These are phyloP conservation scores for Quercus engelmannii DNA, from an alignment of 306 rosid genomes.

Conservation along the genomic window DNA sequence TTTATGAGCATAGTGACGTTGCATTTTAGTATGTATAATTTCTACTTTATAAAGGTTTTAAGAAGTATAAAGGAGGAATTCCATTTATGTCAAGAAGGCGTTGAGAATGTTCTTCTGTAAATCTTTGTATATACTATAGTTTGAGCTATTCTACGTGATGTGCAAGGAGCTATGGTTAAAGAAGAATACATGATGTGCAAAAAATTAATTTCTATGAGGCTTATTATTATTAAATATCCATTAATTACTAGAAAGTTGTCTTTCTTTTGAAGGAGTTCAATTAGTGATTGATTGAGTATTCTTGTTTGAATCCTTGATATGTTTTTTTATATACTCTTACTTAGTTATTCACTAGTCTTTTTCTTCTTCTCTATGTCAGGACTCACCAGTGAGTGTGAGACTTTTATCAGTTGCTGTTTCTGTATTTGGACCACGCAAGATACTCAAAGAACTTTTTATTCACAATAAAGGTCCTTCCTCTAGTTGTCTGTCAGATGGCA, in stretches of 20 bases:
- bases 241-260: neutral
- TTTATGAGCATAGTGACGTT: neutral
- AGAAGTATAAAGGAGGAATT: neutral
- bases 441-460: conserved; percentile 54
- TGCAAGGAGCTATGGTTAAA: neutral
- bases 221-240: neutral
- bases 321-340: neutral
- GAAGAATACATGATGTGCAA: neutral
- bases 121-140: neutral
- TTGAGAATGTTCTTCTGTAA: neutral
- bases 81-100: neutral
- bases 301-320: neutral
- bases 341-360: neutral
- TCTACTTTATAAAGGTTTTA: neutral
- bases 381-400: conserved; percentile 61
- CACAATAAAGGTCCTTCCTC: conserved; percentile 30
- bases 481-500: conserved; percentile 29
- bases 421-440: conserved; percentile 75
- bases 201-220: neutral
- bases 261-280: neutral
- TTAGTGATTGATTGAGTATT: neutral
- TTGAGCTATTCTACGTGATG: neutral
- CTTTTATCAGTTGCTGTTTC: conserved; percentile 65
- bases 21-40: neutral
- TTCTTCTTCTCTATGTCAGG: conserved; percentile 46